These are phyloP conservation scores for Diplodia corticola DNA, from an alignment of 2,329 filamentous ascomycete genomes.

Conservation along the genomic window DNA sequence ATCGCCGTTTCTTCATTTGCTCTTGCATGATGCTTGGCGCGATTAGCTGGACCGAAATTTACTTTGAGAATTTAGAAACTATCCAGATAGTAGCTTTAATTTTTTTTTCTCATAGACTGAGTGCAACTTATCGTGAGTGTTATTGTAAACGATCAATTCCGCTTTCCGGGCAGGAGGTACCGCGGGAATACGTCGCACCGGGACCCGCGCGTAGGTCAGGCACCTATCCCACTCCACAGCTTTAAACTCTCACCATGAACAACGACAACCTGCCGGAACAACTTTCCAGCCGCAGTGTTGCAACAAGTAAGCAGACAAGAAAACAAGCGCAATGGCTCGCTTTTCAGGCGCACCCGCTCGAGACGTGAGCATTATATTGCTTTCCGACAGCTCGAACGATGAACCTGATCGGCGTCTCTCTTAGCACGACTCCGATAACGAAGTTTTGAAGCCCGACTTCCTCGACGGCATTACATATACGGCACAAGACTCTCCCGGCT, in stretches of 20 bases:
- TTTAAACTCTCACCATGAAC: not conserved
- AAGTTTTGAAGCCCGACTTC: constrained; percentile 1
- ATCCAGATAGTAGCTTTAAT: too few relatives aligned
- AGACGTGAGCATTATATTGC: not conserved
- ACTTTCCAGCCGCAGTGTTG: not conserved
- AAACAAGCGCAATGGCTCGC: not conserved
- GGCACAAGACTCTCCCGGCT: not conserved
- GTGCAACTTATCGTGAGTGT: too few relatives aligned
- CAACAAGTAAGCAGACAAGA: not conserved
- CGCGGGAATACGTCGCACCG: not conserved
- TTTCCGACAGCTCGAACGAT: not conserved
- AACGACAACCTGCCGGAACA: not conserved
- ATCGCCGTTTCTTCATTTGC: too few relatives aligned
- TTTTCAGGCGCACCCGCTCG: not conserved
- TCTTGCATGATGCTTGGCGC: too few relatives aligned
- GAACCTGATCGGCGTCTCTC: not conserved
- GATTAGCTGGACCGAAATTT: too few relatives aligned
- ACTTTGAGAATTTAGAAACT: too few relatives aligned
- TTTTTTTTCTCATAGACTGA: too few relatives aligned
- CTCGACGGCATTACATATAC: not conserved
- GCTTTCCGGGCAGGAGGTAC: not conserved
- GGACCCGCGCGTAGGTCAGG: not conserved
- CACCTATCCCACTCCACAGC: not conserved
- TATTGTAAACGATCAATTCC: too few relatives aligned
- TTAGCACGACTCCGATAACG: not conserved